Percentiles rank a stretch among this genome's conserved stretches.
phyloP scores from a whole-genome alignment of 768 basidiomycete species.

The Kwoniella europaea region DNA sequence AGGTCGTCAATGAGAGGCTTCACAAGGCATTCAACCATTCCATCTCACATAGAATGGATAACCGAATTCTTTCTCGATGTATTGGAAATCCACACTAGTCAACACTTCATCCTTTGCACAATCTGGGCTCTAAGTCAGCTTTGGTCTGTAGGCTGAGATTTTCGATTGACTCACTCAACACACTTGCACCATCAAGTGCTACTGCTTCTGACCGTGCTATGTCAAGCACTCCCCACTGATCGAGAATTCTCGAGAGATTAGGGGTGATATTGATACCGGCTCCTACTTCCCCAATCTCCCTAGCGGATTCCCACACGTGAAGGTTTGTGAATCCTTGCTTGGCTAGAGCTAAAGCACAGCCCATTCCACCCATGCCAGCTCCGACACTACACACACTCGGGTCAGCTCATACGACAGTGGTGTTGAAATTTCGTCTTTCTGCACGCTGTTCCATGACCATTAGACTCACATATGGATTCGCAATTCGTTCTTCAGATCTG shows the following conservation, averaged over 20 bases:
- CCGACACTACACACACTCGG: background rate
- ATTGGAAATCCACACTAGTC: conserved; percentile 50
- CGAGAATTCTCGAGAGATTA: conserved; percentile 56
- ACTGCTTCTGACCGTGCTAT: conserved; percentile 52
- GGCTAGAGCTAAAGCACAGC: conserved; percentile 55
- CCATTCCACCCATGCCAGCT: conserved; percentile 48
- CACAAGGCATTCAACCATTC: background rate
- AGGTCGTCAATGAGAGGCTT: background rate
- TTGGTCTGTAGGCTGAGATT: background rate
- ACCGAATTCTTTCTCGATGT: conserved; percentile 55
- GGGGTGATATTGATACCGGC: conserved; percentile 60
- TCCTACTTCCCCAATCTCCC: conserved; percentile 57
- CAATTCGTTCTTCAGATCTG: too few species aligned
- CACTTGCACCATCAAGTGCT: conserved; percentile 46
- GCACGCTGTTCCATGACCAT: background rate
- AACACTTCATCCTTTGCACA: conserved; percentile 55
- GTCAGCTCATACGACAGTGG: background rate
- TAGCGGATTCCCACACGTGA: conserved; percentile 55
- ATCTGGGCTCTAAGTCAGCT: conserved; percentile 27
- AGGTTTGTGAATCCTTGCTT: conserved; percentile 56
- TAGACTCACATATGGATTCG: background rate
- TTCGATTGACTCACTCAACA: conserved; percentile 46
- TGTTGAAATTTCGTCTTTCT: background rate
- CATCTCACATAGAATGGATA: conserved; percentile 46
- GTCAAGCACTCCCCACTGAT: conserved; percentile 55